These are phyloP conservation scores for Annona squamosa DNA, from an alignment of 164 flowering plant genomes.

Conservation along the genomic window DNA sequence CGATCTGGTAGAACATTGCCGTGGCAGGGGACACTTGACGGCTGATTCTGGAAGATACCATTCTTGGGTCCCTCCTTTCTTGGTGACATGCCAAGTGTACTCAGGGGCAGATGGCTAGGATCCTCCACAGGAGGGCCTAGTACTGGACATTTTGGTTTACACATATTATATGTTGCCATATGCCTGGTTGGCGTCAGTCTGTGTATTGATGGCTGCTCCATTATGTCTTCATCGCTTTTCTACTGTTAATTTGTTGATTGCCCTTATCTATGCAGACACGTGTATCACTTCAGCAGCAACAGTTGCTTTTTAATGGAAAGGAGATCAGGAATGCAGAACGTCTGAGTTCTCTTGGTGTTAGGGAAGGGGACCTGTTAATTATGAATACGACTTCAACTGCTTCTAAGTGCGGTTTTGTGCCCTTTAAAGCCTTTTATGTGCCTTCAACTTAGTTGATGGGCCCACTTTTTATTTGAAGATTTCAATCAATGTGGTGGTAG, in stretches of 20 bases:
- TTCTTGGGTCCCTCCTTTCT: too few species aligned
- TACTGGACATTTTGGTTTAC: not conserved
- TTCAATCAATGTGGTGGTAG: not conserved
- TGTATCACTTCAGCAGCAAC: conserved; percentile 78
- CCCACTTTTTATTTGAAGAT: not conserved
- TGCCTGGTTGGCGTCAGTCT: not conserved
- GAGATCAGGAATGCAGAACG: conserved; percentile 63
- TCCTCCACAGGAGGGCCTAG: not conserved
- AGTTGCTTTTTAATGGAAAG: conserved; percentile 70
- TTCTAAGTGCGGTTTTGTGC: conserved; percentile 23
- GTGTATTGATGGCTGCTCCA: not conserved
- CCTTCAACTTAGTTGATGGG: not conserved
- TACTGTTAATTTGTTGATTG: not conserved
- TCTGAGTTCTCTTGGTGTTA: conserved; percentile 62
- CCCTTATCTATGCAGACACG: conserved; percentile 36
- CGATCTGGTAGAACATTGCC: too few species aligned
- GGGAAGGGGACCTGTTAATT: conserved; percentile 84
- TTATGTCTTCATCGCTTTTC: not conserved
- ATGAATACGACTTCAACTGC: conserved; percentile 46
- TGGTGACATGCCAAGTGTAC: too few species aligned
- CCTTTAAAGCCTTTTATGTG: not conserved
- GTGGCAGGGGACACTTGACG: too few species aligned
- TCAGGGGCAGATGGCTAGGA: not conserved
- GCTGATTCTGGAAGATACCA: too few species aligned
- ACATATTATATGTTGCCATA: not conserved